Evolutionary conservation across 495 filamentous ascomycete species (phyloP), one percentile per base, ranked within the genome.

Genomic region (Hypoxylon subgilvum): DNA sequence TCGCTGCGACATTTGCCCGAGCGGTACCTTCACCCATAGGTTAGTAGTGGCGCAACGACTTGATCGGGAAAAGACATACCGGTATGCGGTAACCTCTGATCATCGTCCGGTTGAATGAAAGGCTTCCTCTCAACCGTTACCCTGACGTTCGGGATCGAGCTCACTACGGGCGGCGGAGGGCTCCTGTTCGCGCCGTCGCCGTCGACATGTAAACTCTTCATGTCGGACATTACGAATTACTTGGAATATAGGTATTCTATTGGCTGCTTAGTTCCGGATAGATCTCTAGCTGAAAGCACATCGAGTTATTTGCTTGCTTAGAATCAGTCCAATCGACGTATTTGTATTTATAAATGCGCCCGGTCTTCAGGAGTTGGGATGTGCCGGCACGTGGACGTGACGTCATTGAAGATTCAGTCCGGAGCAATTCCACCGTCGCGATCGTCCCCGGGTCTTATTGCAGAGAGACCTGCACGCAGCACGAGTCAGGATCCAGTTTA

Each of bases 1-100:
- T 70, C 12, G 66, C 57, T 19, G 74, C 73, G 3, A 72, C 22
- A 32, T 74, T 76, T n/a, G 63, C 74, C 3, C 74, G 67, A 5
- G 73, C 67, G 12, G 73, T 69, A 13, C 53, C 53, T 57, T n/a
- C 10, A 19, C 16, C 10, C 13, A 32, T 54, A 18, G 16, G 34
- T 57, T 28, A 41, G 23, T 19, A 12, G 19, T 31, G 8, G 31
- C n/a, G 5, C 5, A 14, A 23, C 6, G 17, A 27, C n/a, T 16
- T 18, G 16, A 13, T 41, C 6, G 10, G 4, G 18, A 36, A 12
- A 3, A 8, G 25, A 44, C 44, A 0, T 1, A 62, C 61, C 67
- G 12, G 67, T 50, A 51, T 61, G 46, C 7, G 52, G 48, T 36
- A 68, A 45, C n/a, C 48, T 55, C 48, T 58, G 45, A 4, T 67